Evolutionary conservation across 352 stramenopile species (phyloP), one percentile per base, ranked within the genome.

Genomic region (Pythium aristosporum): DNA sequence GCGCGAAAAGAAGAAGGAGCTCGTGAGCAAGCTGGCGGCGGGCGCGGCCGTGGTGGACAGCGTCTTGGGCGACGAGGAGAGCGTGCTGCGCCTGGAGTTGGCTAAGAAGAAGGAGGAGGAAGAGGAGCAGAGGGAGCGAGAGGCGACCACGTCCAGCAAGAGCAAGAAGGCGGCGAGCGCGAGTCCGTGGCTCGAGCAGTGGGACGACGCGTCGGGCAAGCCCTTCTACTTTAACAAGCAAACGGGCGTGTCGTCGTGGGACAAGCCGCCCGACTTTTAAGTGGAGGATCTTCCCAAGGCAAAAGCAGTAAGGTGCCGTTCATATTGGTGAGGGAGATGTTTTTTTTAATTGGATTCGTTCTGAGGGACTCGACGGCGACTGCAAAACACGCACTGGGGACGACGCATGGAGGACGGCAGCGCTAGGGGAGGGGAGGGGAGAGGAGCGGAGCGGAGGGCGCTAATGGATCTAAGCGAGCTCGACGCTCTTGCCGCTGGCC

Each of bases 201-300:
- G 84, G 80, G 86, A 96, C 68, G 84, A 91, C 36, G 72, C 56
- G 25, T 58, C 73, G 23, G 82, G 83, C 50, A 92, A 93, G 63
- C 76, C 81, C 6, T 96, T 93, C 61, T 96, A 96, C 80, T 96
- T 80, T 55, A 94, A 96, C 74, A 88, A 87, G 59, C 76, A 92
- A 67, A 96, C 85, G 9, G 82, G 85, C 20, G 23, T 92, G 63
- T 92, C 86, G 21, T 78, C 82, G 7, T 96, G 85, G 85, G 84
- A 92, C 21, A 91, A 91, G 70, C 88, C 88, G 0, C 44, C 48
- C 0, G 85, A 91, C 36, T 81, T 93, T 13, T 91, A 50, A 68
- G 28, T 16, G 51, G 21, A 41, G 36, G 23, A 30, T 30, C 25
- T 30, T 5, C 25, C 25, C 9, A 42, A 30, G 25, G 3, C 25